Percentiles rank a stretch among this genome's conserved stretches.
These are phyloP conservation scores for Populus pruinosa DNA, from an alignment of 345 rosid genomes.

Conservation along the genomic window DNA sequence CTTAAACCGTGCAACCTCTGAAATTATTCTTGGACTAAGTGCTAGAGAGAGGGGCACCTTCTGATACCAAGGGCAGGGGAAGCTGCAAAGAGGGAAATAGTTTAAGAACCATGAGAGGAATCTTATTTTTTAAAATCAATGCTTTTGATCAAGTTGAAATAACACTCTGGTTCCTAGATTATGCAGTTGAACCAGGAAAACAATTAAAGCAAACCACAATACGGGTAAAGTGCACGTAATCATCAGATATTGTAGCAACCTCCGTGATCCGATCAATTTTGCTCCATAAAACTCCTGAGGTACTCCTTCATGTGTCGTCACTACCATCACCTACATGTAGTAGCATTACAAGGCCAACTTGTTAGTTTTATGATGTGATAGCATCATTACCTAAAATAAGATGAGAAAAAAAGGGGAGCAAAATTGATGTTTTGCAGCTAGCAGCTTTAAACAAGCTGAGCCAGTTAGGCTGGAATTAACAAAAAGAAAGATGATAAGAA, in stretches of 20 bases:
- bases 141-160: background rate
- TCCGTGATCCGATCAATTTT: conserved; percentile 84
- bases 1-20: conserved; percentile 89
- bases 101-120: conserved; percentile 15
- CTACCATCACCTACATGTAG: conserved; percentile 73
- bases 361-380: conserved; percentile 9
- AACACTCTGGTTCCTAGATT: background rate
- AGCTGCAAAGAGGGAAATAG: conserved; percentile 43
- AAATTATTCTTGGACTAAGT: conserved; percentile 94
- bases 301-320: conserved; percentile 98
- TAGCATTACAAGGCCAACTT: conserved; percentile 1
- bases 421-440: background rate
- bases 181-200: conserved; percentile 1
- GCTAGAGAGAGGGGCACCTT: conserved; percentile 96
- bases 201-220: background rate
- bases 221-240: background rate
- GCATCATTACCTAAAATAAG: background rate
- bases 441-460: conserved; percentile 1
- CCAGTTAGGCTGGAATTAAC: background rate
- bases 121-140: background rate
- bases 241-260: conserved; percentile 41
- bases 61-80: conserved; percentile 91
- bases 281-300: conserved; percentile 96
- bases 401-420: background rate
- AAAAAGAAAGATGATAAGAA: conserved; percentile 1